Percentiles rank a stretch among this genome's conserved stretches.
Conservation (phyloP, 371 early-diverging fungal species). For the Cladochytrium tenue region DNA sequence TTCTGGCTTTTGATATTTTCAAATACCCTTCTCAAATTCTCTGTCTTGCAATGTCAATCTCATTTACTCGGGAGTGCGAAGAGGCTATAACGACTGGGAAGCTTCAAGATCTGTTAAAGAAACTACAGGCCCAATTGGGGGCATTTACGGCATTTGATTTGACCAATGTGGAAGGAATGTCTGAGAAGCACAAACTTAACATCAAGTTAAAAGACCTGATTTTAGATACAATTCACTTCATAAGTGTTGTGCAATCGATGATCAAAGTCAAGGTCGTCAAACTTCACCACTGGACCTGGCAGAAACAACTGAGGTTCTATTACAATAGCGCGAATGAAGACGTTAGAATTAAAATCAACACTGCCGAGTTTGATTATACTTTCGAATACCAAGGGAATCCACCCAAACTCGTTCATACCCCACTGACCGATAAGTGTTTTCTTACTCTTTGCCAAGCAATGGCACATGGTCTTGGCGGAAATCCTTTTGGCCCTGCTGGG, state of each 20-base stretch:
- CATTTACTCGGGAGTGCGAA: slow-evolving; percentile 49
- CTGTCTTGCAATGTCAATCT: slow-evolving; percentile 42
- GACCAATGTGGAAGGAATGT: slow-evolving; percentile 31
- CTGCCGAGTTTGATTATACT: slow-evolving; percentile 49
- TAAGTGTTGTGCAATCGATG: slow-evolving; percentile 48
- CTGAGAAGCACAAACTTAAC: slow-evolving; percentile 34
- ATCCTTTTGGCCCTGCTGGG: slow-evolving; percentile 53
- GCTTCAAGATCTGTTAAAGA: slow-evolving; percentile 15
- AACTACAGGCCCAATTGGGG: slow-evolving; percentile 41
- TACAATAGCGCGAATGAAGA: slow-evolving; percentile 23
- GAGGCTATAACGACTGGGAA: slow-evolving; percentile 29
- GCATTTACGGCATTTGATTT: slow-evolving; percentile 47
- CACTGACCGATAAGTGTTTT: slow-evolving; percentile 58
- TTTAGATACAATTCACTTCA: slow-evolving; percentile 53
- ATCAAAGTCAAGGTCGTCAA: slow-evolving; percentile 21
- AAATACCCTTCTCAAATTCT: slow-evolving; percentile 51
- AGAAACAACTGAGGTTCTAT: slow-evolving; percentile 51
- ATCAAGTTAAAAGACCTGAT: slow-evolving; percentile 50
- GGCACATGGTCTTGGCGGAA: slow-evolving; percentile 58
- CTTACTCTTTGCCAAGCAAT: slow-evolving; percentile 57
- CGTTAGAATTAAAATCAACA: slow-evolving; percentile 39
- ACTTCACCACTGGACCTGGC: slow-evolving; percentile 50
- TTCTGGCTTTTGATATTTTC: slow-evolving; percentile 33
- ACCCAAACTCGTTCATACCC: slow-evolving; percentile 58
- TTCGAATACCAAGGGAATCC: slow-evolving; percentile 62